These are phyloP conservation scores for Pseudocercospora eumusae DNA, from an alignment of 2,329 filamentous ascomycete species.

Conservation along the genomic window DNA sequence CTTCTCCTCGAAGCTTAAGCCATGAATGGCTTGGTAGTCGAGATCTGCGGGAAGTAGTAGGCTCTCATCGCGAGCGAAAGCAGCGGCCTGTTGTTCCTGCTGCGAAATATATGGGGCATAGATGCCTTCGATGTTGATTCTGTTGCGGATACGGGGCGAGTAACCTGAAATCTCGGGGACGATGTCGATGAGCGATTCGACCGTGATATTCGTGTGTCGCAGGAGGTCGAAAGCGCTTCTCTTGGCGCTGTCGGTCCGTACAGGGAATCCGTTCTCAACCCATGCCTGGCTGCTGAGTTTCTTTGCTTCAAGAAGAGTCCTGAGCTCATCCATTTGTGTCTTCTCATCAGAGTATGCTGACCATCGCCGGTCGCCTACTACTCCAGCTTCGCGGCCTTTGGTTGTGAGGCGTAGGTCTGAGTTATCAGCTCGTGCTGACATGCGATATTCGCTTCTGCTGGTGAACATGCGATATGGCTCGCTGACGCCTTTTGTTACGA, in stretches of 20 bases:
- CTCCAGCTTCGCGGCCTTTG: conserved; percentile 72
- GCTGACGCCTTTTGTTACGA: conserved; percentile 93
- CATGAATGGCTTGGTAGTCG: conserved; percentile 72
- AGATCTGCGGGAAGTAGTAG: conserved; percentile 71
- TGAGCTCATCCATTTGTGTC: conserved; percentile 63
- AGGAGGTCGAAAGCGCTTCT: conserved; percentile 80
- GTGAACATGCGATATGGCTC: conserved; percentile 99
- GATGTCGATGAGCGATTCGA: conserved; percentile 58
- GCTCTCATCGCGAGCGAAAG: conserved; percentile 74
- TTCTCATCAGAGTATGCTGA: conserved; percentile 64
- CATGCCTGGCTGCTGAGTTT: conserved; percentile 65
- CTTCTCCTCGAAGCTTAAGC: conserved; percentile 78
- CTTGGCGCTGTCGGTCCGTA: conserved; percentile 65
- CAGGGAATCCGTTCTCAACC: conserved; percentile 68
- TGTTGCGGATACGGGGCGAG: conserved; percentile 60
- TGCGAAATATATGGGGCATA: conserved; percentile 84
- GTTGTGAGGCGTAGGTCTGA: conserved; percentile 83
- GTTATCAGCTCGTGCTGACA: conserved; percentile 90
- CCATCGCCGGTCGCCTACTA: conserved; percentile 82
- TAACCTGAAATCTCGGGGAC: conserved; percentile 61
- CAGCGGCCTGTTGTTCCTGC: conserved; percentile 66
- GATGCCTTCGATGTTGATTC: conserved; percentile 76
- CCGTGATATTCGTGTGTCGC: conserved; percentile 62
- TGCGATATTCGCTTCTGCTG: conserved; percentile 89
- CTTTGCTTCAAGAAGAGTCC: conserved; percentile 59